Evolutionary conservation across 2,329 filamentous ascomycete genomes (phyloP).

Genomic region (Xylogone sp.): DNA sequence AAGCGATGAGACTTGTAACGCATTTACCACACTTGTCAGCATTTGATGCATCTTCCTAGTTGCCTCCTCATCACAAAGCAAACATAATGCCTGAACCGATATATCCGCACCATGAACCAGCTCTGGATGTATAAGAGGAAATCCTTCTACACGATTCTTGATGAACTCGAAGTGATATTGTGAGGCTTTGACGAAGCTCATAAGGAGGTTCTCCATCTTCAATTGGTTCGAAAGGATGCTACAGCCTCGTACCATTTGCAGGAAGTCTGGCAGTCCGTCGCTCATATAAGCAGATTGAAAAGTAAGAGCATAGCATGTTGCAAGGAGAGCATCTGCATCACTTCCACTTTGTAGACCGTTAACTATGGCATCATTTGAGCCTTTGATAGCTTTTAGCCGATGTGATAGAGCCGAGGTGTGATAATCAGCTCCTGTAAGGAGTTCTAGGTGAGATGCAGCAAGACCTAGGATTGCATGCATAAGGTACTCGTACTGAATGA

Average conservation of each 20-base stretch:
- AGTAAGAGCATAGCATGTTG: conserved; percentile 55
- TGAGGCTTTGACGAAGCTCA: conserved; percentile 45
- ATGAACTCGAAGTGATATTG: conserved; percentile 38
- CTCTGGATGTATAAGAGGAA: conserved; percentile 41
- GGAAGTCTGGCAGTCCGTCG: conserved; percentile 56
- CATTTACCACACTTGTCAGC: conserved; percentile 39
- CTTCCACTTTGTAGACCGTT: conserved; percentile 38
- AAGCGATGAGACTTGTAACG: conserved; percentile 19
- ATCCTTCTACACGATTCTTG: conserved; percentile 39
- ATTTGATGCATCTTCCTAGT: conserved; percentile 43
- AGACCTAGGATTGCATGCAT: conserved; percentile 70
- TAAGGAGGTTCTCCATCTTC: conserved; percentile 43
- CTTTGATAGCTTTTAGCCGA: conserved; percentile 60
- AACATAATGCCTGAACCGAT: conserved; percentile 37
- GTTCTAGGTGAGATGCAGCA: conserved; percentile 61
- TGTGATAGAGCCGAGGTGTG: conserved; percentile 53
- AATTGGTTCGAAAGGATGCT: conserved; percentile 52
- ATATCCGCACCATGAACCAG: conserved; percentile 45
- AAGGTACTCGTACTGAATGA: conserved; percentile 54
- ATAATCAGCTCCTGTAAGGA: conserved; percentile 35
- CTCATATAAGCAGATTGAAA: conserved; percentile 55
- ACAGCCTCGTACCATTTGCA: conserved; percentile 57
- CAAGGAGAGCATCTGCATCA: conserved; percentile 56
- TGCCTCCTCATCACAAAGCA: conserved; percentile 37
- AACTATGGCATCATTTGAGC: conserved; percentile 53